Base-by-base conservation (phyloP, 495 filamentous ascomycete genomes). In the Aspergillus saccharolyticus region DNA sequence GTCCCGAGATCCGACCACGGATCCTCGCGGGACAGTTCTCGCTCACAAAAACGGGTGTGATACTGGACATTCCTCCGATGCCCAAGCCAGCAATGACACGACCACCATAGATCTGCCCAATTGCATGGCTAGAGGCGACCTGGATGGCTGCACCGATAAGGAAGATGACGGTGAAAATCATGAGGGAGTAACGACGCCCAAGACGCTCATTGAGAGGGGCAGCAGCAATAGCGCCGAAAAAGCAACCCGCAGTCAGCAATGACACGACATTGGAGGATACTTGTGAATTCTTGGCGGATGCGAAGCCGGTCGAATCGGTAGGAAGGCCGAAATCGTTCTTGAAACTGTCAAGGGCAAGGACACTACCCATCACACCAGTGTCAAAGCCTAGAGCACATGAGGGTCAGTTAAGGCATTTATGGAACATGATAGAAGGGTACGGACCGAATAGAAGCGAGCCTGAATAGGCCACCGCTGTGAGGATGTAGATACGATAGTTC, bases 111-210 rank as follows among this genome's bases (percentile, higher is more conserved):
- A 78, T 74, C 51, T 63, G 33, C 0, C 68, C 68, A 43, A 75
- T 68, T 9, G 52, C 43, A 28, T 68, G 68, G 21, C 70, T 69
- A 4, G 75, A 72, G 66, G 75, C 61, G 20, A 84, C 71, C 69
- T 85, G 87, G 14, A 89, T 61, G 44, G 80, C 83, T 21, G 85
- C 83, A 24, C 85, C 87, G 33, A 90, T 62, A 54, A 86, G 71
- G 70, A 89, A 89, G 50, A 88, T 58, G 22, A 72, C 24, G 18
- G 71, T 60, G 52, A 84, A 85, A 52, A 84, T 62, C 58, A 80
- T 74, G 4, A 89, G 73, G 4, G 78, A 80, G 61, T 78, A 77
- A 44, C 79, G 77, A 28, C 86, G 79, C 20, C 86, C 86, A 14
- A 86, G 65, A 28, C 69, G 80, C 60, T 85, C 78, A 49, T 79